Evolutionary conservation across 2,329 filamentous ascomycete genomes (phyloP).

Genomic region (Hypomyces rosellus): DNA sequence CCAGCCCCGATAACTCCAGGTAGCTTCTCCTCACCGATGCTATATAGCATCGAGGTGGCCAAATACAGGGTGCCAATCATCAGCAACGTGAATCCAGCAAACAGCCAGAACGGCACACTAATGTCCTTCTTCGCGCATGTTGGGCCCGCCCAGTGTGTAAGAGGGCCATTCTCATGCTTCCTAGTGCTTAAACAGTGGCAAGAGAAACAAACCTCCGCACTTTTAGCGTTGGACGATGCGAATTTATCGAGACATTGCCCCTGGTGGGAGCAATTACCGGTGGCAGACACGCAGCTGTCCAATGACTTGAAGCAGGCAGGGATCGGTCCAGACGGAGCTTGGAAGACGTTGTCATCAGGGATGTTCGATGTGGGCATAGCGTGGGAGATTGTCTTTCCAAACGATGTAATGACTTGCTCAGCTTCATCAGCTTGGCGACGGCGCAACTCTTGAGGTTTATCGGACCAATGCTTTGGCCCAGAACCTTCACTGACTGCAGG

Average conservation of each 20-base stretch:
- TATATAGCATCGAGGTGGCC: slow-evolving; percentile 72
- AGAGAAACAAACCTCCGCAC: slow-evolving; percentile 58
- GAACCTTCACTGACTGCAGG: slow-evolving; percentile 38
- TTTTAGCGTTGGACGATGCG: slow-evolving; percentile 33
- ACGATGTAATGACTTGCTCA: slow-evolving; percentile 40
- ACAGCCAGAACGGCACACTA: slow-evolving; percentile 81
- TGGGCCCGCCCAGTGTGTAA: slow-evolving; percentile 73
- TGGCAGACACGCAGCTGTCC: slow-evolving; percentile 61
- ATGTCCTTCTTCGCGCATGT: slow-evolving; percentile 90
- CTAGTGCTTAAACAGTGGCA: slow-evolving; percentile 66
- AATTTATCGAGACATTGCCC: slow-evolving; percentile 70
- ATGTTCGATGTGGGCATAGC: slow-evolving; percentile 19
- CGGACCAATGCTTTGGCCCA: slow-evolving; percentile 34
- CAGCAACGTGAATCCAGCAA: slow-evolving; percentile 66
- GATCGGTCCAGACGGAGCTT: slow-evolving; percentile 39
- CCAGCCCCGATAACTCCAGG: slow-evolving; percentile 95
- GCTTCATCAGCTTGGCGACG: slow-evolving; percentile 40
- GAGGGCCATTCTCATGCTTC: slow-evolving; percentile 47
- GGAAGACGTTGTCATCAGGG: slow-evolving; percentile 28
- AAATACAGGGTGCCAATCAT: slow-evolving; percentile 63
- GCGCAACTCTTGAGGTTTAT: slow-evolving; percentile 36
- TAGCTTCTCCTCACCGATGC: slow-evolving; percentile 78
- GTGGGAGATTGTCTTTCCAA: slow-evolving; percentile 22
- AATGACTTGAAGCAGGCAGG: slow-evolving; percentile 69
- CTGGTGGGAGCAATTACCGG: slow-evolving; percentile 75